Conservation (phyloP, 306 rosid genomes). For the Coriaria nepalensis region DNA sequence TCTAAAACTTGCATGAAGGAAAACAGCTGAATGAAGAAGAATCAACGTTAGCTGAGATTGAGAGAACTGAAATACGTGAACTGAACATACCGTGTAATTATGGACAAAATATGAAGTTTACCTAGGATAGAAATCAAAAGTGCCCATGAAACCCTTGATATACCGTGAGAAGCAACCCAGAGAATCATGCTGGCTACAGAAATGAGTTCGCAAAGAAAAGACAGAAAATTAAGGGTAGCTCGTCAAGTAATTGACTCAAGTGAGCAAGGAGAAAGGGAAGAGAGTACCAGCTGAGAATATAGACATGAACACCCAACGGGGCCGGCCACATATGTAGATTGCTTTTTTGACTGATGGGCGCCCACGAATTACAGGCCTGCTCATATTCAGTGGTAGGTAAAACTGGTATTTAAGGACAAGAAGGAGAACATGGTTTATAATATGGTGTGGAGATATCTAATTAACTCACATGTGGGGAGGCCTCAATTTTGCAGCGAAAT, state of each 20-base stretch:
- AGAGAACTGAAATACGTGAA: slow-evolving; percentile 3
- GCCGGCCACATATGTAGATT: slow-evolving; percentile 66
- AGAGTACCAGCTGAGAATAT: slow-evolving; percentile 48
- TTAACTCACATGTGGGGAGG: slow-evolving; percentile 83
- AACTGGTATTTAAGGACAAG: background rate
- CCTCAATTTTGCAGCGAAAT: slow-evolving; percentile 90
- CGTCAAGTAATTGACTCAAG: too few relatives aligned
- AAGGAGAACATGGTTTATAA: background rate
- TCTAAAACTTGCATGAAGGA: slow-evolving; percentile 81
- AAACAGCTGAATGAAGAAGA: slow-evolving; percentile 30
- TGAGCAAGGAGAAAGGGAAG: too few relatives aligned
- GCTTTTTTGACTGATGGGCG: slow-evolving; percentile 77
- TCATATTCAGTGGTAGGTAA: slow-evolving; percentile 14
- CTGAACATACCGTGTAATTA: background rate
- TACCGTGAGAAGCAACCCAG: slow-evolving; percentile 74
- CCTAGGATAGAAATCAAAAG: slow-evolving; percentile 65
- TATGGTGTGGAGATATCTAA: background rate
- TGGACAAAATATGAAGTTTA: slow-evolving; percentile 17
- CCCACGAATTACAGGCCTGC: slow-evolving; percentile 93
- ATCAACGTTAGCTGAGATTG: too few relatives aligned
- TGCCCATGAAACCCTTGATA: slow-evolving; percentile 57
- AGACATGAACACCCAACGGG: slow-evolving; percentile 72
- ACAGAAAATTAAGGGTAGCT: background rate
- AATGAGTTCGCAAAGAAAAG: background rate
- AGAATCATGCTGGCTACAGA: slow-evolving; percentile 48